Evolutionary conservation across 495 filamentous ascomycete genomes (phyloP), one percentile per base, ranked within the genome.

Genomic region (Hypoxylon lienhwacheense): DNA sequence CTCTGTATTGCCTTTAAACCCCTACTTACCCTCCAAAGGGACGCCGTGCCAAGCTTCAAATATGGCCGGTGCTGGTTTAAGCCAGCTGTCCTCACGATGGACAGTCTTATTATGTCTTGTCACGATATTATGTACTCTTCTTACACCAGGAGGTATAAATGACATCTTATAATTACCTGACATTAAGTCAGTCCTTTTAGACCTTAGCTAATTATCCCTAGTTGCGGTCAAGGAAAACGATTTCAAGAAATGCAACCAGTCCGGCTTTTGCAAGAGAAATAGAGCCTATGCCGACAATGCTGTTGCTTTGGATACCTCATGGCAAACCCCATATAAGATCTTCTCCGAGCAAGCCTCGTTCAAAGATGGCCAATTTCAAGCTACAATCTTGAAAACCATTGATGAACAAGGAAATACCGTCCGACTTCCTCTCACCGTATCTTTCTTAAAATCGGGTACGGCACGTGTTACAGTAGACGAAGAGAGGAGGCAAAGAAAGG

Each of bases 191-290:
- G n/a, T n/a, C n/a, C n/a, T n/a, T n/a, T n/a, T n/a, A n/a, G n/a
- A n/a, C n/a, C n/a, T 3, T 5, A 33, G 52, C 48, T 53, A 42
- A 53, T 46, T 48, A 10, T 24, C 35, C 58, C 17, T 66, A 93
- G 91, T 82, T 46, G 72, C 80, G 62, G 95, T 98, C 14, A 97
- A 98, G 72, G 87, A 96, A 60, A 86, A 95, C 60, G 89, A 91
- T 61, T 97, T 97, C 79, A 98, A 97, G 65, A 96, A 85, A 53
- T 98, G 93, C 74, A 73, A 81, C 28, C 93, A 98, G 69, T 91
- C 91, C 0, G 93, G 93, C 47, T 98, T 97, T 77, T 97, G 95
- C 71, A 89, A 88, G 66, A 90, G 93, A 48, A 97, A 96, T 70
- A 85, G 92, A 66, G 87, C 83, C 20, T 89, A 85, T 65, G 95